Percentiles rank a stretch among this genome's conserved stretches.
phyloP scores from a whole-genome alignment of 2,329 filamentous ascomycete genomes.

The Trichoderma sp. region DNA sequence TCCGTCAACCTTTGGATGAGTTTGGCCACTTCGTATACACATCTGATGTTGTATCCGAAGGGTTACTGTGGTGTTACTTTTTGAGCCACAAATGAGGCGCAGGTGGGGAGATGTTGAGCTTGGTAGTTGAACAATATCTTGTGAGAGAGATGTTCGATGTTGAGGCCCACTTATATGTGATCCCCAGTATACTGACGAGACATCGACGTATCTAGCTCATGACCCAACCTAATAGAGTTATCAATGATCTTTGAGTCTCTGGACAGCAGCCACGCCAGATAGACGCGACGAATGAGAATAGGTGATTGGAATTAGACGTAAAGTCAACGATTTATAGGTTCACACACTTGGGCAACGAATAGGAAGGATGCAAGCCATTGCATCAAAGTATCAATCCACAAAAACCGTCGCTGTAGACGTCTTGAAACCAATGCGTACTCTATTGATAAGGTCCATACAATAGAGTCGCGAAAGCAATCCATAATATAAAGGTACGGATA shows the following conservation, averaged over 20 bases:
- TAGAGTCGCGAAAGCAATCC: background rate
- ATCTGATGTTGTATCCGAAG: background rate
- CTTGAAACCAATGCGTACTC: background rate
- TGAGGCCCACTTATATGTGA: background rate
- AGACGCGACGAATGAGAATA: background rate
- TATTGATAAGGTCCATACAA: background rate
- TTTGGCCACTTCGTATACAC: background rate
- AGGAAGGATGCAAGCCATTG: background rate
- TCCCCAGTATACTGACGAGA: background rate
- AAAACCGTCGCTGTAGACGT: background rate
- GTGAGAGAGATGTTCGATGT: background rate
- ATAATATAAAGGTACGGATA: background rate
- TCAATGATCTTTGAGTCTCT: background rate
- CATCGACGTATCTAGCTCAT: background rate
- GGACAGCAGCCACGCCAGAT: background rate
- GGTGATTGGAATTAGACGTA: no score
- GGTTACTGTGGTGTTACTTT: background rate
- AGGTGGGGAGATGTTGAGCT: background rate
- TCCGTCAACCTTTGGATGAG: background rate
- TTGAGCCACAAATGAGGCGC: background rate
- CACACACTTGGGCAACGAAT: background rate
- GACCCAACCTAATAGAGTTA: background rate
- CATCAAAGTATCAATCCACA: background rate
- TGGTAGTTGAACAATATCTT: background rate
- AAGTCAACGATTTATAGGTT: background rate